Conservation (phyloP, 768 basidiomycete species). For the Pleurotus ostreatus region DNA sequence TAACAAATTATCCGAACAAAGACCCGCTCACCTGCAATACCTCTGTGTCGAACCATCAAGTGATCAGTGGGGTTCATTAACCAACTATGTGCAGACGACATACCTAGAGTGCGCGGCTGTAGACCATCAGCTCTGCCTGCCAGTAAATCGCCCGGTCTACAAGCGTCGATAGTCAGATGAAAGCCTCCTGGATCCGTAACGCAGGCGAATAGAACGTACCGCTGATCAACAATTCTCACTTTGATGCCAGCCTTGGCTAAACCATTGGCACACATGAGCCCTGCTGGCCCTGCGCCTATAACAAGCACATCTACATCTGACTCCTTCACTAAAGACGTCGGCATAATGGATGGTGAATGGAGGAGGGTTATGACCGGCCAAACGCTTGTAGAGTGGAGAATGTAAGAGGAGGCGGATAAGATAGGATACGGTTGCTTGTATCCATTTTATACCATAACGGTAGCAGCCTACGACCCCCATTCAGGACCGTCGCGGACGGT, state of each 20-base stretch:
- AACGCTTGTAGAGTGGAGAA: background rate
- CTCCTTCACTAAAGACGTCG: slow-evolving; percentile 22
- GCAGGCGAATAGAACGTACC: slow-evolving; percentile 25
- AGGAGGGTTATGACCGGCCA: background rate
- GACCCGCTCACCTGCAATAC: slow-evolving; percentile 41
- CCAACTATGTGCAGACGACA: background rate
- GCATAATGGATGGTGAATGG: slow-evolving; percentile 15
- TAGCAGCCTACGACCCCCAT: slow-evolving; percentile 1
- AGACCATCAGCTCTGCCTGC: slow-evolving; percentile 62
- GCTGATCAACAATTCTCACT: slow-evolving; percentile 57
- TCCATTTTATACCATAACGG: slow-evolving; percentile 1
- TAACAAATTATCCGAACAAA: too few relatives aligned
- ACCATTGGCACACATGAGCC: slow-evolving; percentile 68
- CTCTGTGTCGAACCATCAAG: slow-evolving; percentile 32
- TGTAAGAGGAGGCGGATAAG: background rate
- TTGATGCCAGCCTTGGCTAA: slow-evolving; percentile 53
- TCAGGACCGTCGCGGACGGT: background rate
- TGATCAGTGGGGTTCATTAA: too few relatives aligned
- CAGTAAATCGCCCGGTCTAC: slow-evolving; percentile 42
- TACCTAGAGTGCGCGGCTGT: slow-evolving; percentile 42
- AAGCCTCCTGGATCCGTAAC: background rate
- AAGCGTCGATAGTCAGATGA: background rate
- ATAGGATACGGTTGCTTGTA: background rate
- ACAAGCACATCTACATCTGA: slow-evolving; percentile 56
- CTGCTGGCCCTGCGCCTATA: slow-evolving; percentile 56